These are phyloP conservation scores for Diplodia intermedia DNA, from an alignment of 2,329 filamentous ascomycete genomes.

Conservation along the genomic window DNA sequence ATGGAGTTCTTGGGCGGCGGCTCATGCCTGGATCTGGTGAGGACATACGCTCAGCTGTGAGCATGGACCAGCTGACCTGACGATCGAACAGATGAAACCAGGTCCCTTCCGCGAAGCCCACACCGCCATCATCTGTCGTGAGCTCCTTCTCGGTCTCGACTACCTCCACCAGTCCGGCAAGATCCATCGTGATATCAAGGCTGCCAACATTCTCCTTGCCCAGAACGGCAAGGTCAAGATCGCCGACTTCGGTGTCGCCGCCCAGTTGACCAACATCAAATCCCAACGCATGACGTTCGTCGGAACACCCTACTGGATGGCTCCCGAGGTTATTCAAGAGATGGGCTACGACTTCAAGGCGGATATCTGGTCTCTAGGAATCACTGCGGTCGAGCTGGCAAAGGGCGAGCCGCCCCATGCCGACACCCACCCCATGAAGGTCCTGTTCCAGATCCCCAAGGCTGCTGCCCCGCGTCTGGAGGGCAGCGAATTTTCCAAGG, in stretches of 20 bases:
- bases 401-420: conserved; percentile 92
- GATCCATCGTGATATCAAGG: conserved; percentile 96
- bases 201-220: conserved; percentile 93
- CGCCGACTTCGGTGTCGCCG: conserved; percentile 95
- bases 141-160: conserved; percentile 86
- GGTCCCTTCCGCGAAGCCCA: conserved; percentile 87
- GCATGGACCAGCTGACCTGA: conserved; percentile 38
- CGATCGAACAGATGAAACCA: conserved; percentile 74
- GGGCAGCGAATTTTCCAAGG: conserved; percentile 78
- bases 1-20: conserved; percentile 98
- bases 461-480: conserved; percentile 83
- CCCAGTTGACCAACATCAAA: conserved; percentile 96
- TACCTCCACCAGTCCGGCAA: conserved; percentile 95
- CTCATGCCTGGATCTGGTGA: conserved; percentile 82
- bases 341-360: conserved; percentile 97
- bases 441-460: conserved; percentile 94
- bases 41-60: background rate
- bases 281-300: conserved; percentile 98
- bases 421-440: conserved; percentile 98
- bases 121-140: conserved; percentile 92
- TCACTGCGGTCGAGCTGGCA: conserved; percentile 90
- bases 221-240: conserved; percentile 91
- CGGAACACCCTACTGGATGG: conserved; percentile 99
- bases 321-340: conserved; percentile 96
- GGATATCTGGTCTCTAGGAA: conserved; percentile 96